A percentile compares a stretch with the other conserved stretches of the same genome.
Evolutionary conservation across 441 rosid species (phyloP).

Genomic region (Brassica hybrid): DNA sequence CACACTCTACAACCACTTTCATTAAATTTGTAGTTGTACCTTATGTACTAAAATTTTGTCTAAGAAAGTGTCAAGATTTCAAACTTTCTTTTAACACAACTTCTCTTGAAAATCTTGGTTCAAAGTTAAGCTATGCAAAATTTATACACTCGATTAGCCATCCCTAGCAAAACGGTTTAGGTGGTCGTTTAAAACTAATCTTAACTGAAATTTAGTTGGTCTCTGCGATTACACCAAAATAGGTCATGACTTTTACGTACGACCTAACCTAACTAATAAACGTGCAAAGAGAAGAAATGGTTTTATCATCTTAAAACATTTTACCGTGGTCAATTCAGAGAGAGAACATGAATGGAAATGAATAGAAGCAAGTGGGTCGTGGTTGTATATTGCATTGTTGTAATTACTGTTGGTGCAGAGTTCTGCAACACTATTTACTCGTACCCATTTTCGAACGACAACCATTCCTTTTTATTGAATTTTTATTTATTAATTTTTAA

Average conservation of each 20-base stretch:
- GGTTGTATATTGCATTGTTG: slow-evolving; percentile 46
- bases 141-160: background rate
- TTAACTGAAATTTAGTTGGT: slow-evolving; percentile 21
- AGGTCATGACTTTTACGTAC: slow-evolving; percentile 31
- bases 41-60: slow-evolving; percentile 17
- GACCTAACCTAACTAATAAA: slow-evolving; percentile 35
- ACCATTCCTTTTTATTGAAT: slow-evolving; percentile 43
- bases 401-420: slow-evolving; percentile 44
- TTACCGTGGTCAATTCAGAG: slow-evolving; percentile 31
- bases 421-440: slow-evolving; percentile 46
- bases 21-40: slow-evolving; percentile 24
- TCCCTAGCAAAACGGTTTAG: background rate
- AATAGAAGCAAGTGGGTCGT: slow-evolving; percentile 47
- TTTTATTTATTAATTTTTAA: slow-evolving; percentile 9
- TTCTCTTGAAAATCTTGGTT: background rate
- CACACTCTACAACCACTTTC: slow-evolving; percentile 28
- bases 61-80: slow-evolving; percentile 1
- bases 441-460: slow-evolving; percentile 47
- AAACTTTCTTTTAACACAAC: slow-evolving; percentile 15
- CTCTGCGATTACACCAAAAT: slow-evolving; percentile 12
- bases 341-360: slow-evolving; percentile 41
- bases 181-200: slow-evolving; percentile 8
- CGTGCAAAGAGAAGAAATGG: slow-evolving; percentile 34
- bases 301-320: slow-evolving; percentile 2
- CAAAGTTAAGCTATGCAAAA: slow-evolving; percentile 4